These are phyloP conservation scores for Calonectria hawksworthii DNA, from an alignment of 2,329 filamentous ascomycete species.

Conservation along the genomic window DNA sequence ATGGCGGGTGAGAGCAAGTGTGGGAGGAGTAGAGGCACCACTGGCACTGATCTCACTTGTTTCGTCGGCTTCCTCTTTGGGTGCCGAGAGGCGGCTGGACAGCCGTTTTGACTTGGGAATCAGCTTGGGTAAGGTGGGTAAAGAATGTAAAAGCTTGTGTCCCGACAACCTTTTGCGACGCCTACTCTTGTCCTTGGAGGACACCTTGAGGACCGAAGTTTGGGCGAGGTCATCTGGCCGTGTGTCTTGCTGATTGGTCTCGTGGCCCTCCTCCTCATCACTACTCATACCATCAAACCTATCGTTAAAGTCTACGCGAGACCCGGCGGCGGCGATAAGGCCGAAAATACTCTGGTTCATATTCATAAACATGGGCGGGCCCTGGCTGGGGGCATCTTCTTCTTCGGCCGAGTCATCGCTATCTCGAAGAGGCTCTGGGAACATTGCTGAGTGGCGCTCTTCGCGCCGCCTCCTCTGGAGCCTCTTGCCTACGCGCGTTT, in stretches of 20 bases:
- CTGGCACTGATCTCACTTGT: constrained; percentile 44
- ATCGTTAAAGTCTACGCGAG: constrained; percentile 84
- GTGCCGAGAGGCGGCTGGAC: constrained; percentile 55
- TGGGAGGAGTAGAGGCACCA: constrained; percentile 43
- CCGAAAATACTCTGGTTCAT: constrained; percentile 97
- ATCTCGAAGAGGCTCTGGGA: constrained; percentile 67
- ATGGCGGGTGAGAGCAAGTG: constrained; percentile 38
- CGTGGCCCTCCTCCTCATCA: constrained; percentile 80
- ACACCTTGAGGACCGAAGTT: constrained; percentile 56
- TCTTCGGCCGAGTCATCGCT: constrained; percentile 65
- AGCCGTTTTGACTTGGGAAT: constrained; percentile 59
- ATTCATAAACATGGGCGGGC: constrained; percentile 71
- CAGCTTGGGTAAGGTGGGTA: constrained; percentile 71
- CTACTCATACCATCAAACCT: constrained; percentile 85
- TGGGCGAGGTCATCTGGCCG: constrained; percentile 57
- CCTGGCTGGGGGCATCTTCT: constrained; percentile 59
- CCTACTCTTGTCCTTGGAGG: constrained; percentile 51
- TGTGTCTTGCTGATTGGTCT: constrained; percentile 57
- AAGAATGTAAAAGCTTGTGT: constrained; percentile 74
- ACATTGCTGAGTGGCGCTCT: constrained; percentile 53
- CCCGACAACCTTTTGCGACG: constrained; percentile 75
- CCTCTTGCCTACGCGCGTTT: constrained; percentile 58
- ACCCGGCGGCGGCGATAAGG: constrained; percentile 89
- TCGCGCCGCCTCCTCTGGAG: constrained; percentile 61
- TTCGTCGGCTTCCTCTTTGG: constrained; percentile 52